Evolutionary conservation across 2,329 filamentous ascomycete genomes (phyloP), one percentile per base, ranked within the genome.

Genomic region (Paraphaeosphaeria minitans): DNA sequence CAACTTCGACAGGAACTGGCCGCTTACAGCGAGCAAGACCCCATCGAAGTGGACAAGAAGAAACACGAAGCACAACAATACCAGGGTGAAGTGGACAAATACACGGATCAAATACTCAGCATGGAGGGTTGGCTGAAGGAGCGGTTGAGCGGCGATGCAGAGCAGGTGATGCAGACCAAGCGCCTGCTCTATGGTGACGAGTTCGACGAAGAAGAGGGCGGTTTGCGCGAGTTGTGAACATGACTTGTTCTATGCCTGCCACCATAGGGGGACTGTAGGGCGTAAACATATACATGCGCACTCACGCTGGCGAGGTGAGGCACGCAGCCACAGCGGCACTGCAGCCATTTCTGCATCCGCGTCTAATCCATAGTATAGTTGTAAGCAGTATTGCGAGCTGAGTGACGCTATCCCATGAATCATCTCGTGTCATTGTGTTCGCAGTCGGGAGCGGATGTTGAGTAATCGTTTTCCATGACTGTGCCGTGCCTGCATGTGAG

Each of bases 201-300:
- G 65, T 85, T 80, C 66, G 81, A 80, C 55, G 73, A 82, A 56
- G 84, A 87, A 56, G 83, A 82, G 41, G 79, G 80, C 48, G 80
- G 82, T 8, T 72, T 86, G 61, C 74, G 75, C 27, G 83, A 77
- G 64, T 62, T 76, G 12, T 74, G 60, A 66, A 29, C 24, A 22
- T 41, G 21, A 19, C 21, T n/a, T 4, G 19, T 12, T 10, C 41
- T 13, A 21, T n/a, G 19, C 41, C 19, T 21, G 1, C 22, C 10
- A 43, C 10, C 4, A 19, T 9, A 43, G n/a, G 41, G 21, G n/a
- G 41, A 21, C n/a, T 31, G 39, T 19, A 42, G 16, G 16, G 33
- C 24, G 24, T 6, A 27, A 13, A 13, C 16, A n/a, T n/a, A n/a
- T 2, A n/a, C 16, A 42, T 21, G 39, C 10, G 19, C 41, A 43